A percentile compares a stretch with the other conserved stretches of the same genome.
Conservation (phyloP, 768 basidiomycete species). For the Tulasnella sp. region DNA sequence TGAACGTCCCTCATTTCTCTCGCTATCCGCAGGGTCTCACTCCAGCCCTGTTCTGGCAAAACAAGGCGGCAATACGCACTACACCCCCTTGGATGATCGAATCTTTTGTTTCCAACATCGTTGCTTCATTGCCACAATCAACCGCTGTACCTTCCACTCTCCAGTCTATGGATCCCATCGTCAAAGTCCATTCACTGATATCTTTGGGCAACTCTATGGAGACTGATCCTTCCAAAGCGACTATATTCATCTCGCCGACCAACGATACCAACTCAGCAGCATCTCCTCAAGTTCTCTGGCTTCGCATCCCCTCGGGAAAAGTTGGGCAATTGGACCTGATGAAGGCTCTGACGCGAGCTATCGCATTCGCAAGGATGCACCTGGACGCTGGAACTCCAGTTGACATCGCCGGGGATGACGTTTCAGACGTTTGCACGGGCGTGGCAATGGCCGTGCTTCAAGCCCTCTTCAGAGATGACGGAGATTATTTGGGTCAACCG, state of each 20-base stretch:
- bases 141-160: not conserved
- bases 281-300: not conserved
- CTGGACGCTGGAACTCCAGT: slow-evolving; percentile 32
- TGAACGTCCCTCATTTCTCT: not conserved
- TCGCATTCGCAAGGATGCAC: slow-evolving; percentile 36
- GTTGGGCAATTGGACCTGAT: slow-evolving; percentile 44
- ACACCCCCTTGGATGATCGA: not conserved
- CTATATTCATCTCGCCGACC: not conserved
- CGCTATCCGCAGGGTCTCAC: slow-evolving; percentile 53
- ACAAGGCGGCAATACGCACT: slow-evolving; percentile 40
- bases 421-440: slow-evolving; percentile 55
- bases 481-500: slow-evolving; percentile 20
- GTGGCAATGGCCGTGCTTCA: slow-evolving; percentile 50
- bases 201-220: not conserved
- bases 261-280: not conserved
- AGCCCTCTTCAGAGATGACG: slow-evolving; percentile 47
- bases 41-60: slow-evolving; percentile 58
- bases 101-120: slow-evolving; percentile 19
- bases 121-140: slow-evolving; percentile 10
- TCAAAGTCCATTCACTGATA: slow-evolving; percentile 1
- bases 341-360: slow-evolving; percentile 38
- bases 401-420: slow-evolving; percentile 45
- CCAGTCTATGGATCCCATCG: not conserved
- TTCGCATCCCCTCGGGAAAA: slow-evolving; percentile 35
- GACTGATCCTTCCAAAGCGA: not conserved